These are phyloP conservation scores for Scleroderma bovista DNA, from an alignment of 768 basidiomycete species.

Conservation along the genomic window DNA sequence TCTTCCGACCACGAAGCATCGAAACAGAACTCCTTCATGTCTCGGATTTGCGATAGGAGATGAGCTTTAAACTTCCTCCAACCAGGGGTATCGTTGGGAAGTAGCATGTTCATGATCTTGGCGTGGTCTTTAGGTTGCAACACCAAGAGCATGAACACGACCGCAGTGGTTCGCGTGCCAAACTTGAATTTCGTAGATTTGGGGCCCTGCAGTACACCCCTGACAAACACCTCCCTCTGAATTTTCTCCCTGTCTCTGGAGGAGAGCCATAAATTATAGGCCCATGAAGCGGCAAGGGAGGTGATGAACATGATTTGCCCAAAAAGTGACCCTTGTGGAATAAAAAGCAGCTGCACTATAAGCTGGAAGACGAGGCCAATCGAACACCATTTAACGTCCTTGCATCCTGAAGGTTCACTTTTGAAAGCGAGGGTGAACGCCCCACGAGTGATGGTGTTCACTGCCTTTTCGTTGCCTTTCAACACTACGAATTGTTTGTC, in stretches of 20 bases:
- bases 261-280: constrained; percentile 26
- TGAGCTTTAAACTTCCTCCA: constrained; percentile 1
- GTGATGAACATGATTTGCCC: constrained; percentile 32
- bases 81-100: constrained; percentile 5
- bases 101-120: constrained; percentile 1
- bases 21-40: neutral
- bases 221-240: constrained; percentile 18
- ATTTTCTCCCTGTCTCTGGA: constrained; percentile 25
- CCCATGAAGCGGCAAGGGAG: constrained; percentile 29
- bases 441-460: constrained; percentile 27
- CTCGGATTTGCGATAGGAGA: neutral
- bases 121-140: neutral
- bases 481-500: constrained; percentile 22
- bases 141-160: constrained; percentile 2
- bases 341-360: constrained; percentile 26
- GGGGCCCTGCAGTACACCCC: constrained; percentile 11
- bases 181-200: neutral
- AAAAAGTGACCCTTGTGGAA: constrained; percentile 28
- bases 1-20: neutral
- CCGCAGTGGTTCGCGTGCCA: constrained; percentile 3
- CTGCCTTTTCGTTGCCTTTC: constrained; percentile 20
- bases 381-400: constrained; percentile 20
- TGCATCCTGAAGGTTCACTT: neutral
- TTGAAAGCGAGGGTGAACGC: constrained; percentile 13
- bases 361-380: constrained; percentile 25